Evolutionary conservation across 2,329 filamentous ascomycete species (phyloP).

Genomic region (Rhynchosporium agropyri): DNA sequence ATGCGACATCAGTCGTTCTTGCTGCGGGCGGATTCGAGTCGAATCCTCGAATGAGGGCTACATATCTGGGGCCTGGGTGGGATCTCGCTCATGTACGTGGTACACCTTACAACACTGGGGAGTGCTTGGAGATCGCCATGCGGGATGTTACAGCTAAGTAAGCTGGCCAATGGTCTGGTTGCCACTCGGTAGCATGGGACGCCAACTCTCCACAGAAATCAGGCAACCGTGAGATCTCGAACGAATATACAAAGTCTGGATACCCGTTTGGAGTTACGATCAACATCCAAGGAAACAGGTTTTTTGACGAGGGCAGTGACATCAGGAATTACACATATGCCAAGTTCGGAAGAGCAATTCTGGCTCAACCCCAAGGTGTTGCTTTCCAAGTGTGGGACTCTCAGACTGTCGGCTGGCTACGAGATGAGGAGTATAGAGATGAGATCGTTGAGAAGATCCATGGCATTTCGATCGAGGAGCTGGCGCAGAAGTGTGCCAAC

Average conservation of each 20-base stretch:
- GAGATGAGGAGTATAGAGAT: conserved; percentile 63
- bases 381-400: conserved; percentile 69
- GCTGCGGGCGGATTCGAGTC: conserved; percentile 68
- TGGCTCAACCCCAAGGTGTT: conserved; percentile 58
- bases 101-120: conserved; percentile 66
- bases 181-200: conserved; percentile 68
- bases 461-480: conserved; percentile 54
- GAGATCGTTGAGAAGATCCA: conserved; percentile 57
- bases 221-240: conserved; percentile 62
- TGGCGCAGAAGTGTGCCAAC: conserved; percentile 53
- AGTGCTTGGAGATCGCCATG: conserved; percentile 56
- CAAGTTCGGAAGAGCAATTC: conserved; percentile 63
- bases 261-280: conserved; percentile 69
- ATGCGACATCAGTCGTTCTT: conserved; percentile 51
- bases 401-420: conserved; percentile 53
- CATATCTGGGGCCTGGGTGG: conserved; percentile 61
- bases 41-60: conserved; percentile 56
- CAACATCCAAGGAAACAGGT: conserved; percentile 59
- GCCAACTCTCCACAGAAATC: conserved; percentile 57
- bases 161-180: conserved; percentile 64
- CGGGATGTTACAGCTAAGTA: conserved; percentile 53
- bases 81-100: conserved; percentile 64
- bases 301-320: conserved; percentile 68
- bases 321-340: conserved; percentile 70
- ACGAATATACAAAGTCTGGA: conserved; percentile 70